Percentiles rank a stretch among this genome's conserved stretches.
Conservation (phyloP, 768 basidiomycete genomes). For the Termitomyces sp. region DNA sequence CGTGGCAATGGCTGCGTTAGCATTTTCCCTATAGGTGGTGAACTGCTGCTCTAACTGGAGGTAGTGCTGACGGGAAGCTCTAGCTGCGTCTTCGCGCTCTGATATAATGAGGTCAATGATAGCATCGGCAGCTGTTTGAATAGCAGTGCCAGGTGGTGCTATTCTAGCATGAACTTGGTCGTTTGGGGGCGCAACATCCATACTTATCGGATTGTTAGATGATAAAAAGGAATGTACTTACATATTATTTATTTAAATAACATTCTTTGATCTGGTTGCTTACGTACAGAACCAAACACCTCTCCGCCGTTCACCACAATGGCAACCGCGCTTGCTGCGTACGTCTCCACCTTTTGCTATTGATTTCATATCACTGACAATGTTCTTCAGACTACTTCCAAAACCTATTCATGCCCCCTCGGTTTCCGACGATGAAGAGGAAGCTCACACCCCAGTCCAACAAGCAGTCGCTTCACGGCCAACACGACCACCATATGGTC, state of each 20-base stretch:
- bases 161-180: not conserved
- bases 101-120: conserved; percentile 22
- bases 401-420: conserved; percentile 55
- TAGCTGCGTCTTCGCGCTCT: conserved; percentile 21
- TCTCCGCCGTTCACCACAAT: conserved; percentile 23
- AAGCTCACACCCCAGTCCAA: conserved; percentile 31
- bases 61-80: conserved; percentile 8
- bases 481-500: conserved; percentile 80
- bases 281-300: conserved; percentile 23
- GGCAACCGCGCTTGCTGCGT: conserved; percentile 75
- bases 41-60: conserved; percentile 15
- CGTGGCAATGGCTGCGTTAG: conserved; percentile 7
- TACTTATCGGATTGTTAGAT: not conserved
- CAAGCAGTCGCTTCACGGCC: conserved; percentile 48
- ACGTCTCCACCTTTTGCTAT: conserved; percentile 30
- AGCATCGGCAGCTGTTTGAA: conserved; percentile 22
- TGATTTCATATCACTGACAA: conserved; percentile 11
- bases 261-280: not conserved
- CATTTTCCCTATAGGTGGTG: conserved; percentile 5
- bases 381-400: conserved; percentile 59
- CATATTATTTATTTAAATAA: too few species aligned
- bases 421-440: conserved; percentile 62
- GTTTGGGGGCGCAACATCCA: not conserved
- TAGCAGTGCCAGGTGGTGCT: conserved; percentile 14
- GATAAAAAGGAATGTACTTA: not conserved